phyloP scores from a whole-genome alignment of 805 yeast species.

The Babjeviella inositovora region DNA sequence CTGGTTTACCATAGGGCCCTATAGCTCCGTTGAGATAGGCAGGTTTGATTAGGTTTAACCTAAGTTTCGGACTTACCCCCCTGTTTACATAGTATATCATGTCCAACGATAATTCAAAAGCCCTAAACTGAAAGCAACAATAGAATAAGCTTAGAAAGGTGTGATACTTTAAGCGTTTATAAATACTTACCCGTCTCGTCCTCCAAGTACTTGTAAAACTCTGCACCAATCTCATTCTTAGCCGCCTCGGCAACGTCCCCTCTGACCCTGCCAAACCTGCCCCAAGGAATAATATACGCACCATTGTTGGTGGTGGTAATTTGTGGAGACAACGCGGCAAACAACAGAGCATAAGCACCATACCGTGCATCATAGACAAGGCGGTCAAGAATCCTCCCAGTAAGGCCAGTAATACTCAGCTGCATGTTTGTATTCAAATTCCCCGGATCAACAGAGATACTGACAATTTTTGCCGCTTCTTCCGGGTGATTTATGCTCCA shows the following conservation, averaged over 20 bases:
- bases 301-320: constrained; percentile 14
- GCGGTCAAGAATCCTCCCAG: constrained; percentile 3
- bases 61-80: too few species aligned
- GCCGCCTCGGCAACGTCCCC: constrained; percentile 15
- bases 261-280: constrained; percentile 16
- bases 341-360: constrained; percentile 28
- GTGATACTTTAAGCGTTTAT: too few species aligned
- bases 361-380: constrained; percentile 8
- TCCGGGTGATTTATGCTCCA: constrained; percentile 12
- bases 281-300: constrained; percentile 22
- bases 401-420: constrained; percentile 3
- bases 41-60: too few species aligned
- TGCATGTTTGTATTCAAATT: constrained; percentile 8
- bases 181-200: too few species aligned
- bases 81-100: too few species aligned
- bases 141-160: too few species aligned
- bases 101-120: too few species aligned
- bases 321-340: constrained; percentile 21
- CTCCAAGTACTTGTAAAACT: constrained; percentile 17
- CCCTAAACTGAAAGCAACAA: too few species aligned
- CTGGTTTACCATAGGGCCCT: too few species aligned
- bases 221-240: constrained; percentile 12
- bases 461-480: constrained; percentile 12
- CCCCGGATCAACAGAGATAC: constrained; percentile 24
- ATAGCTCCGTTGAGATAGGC: too few species aligned